Percentiles rank a stretch among this genome's conserved stretches.
Conservation (phyloP, 768 basidiomycete species). For the Hemileccinum impolitum region DNA sequence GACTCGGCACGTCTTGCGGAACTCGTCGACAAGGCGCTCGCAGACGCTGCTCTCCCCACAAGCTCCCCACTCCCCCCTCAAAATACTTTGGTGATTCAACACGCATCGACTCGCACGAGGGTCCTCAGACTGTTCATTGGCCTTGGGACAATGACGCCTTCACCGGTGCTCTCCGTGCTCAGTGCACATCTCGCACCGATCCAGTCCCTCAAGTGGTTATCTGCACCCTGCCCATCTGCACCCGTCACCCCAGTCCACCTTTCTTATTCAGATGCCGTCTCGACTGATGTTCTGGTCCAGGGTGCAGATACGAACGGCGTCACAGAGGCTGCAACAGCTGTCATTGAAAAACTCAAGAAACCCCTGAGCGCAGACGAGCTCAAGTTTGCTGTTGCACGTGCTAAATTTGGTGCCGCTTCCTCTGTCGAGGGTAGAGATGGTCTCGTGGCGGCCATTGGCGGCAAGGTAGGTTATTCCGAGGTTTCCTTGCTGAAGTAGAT, state of each 20-base stretch:
- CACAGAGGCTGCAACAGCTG: conserved; percentile 64
- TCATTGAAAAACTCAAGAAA: conserved; percentile 61
- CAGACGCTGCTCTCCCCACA: conserved; percentile 30
- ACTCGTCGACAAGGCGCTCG: conserved; percentile 71
- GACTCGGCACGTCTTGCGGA: conserved; percentile 56
- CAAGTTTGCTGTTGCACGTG: conserved; percentile 80
- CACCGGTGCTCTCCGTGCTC: conserved; percentile 76
- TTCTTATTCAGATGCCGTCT: conserved; percentile 87
- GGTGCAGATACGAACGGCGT: conserved; percentile 61
- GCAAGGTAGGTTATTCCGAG: conserved; percentile 48
- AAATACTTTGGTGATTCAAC: conserved; percentile 85
- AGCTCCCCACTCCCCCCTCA: conserved; percentile 35
- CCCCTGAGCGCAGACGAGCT: conserved; percentile 64
- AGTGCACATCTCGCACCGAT: conserved; percentile 75
- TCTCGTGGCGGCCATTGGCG: conserved; percentile 54
- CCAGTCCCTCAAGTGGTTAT: conserved; percentile 83
- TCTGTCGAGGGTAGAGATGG: conserved; percentile 69
- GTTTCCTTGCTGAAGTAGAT: conserved; percentile 3
- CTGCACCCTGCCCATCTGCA: conserved; percentile 52
- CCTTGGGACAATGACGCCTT: conserved; percentile 67
- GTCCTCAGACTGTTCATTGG: conserved; percentile 85
- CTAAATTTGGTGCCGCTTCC: conserved; percentile 79
- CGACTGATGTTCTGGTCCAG: conserved; percentile 81
- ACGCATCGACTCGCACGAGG: conserved; percentile 60
- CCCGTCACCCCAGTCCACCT: conserved; percentile 73